A percentile compares a stretch with the other conserved stretches of the same genome.
Evolutionary conservation across 768 basidiomycete species (phyloP).

Genomic region (Russula foetens): DNA sequence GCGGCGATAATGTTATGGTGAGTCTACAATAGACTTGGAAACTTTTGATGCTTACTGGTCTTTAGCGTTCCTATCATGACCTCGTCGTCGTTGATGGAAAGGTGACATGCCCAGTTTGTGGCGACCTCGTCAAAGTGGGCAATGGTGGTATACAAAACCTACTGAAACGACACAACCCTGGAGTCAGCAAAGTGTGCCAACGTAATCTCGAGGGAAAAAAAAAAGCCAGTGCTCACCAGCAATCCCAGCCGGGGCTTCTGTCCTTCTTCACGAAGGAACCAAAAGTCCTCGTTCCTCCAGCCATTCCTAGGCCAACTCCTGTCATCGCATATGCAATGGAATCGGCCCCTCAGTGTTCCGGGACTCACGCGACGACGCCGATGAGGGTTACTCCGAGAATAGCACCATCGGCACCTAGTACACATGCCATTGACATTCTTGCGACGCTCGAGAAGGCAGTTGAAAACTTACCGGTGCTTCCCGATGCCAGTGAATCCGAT

Average conservation of each 20-base stretch:
- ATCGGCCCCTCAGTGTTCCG: not conserved
- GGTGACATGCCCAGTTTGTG: not conserved
- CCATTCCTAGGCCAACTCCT: not conserved
- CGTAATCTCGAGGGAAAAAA: not conserved
- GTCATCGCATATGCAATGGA: too few species aligned
- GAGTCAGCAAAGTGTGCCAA: too few species aligned
- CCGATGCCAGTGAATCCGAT: not conserved
- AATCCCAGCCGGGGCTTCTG: not conserved
- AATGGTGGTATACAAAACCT: not conserved
- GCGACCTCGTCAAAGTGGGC: not conserved
- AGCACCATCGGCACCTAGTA: not conserved
- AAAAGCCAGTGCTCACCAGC: not conserved
- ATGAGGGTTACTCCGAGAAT: not conserved
- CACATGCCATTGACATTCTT: not conserved
- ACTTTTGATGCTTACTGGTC: too few species aligned
- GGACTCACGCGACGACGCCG: not conserved
- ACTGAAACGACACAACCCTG: not conserved
- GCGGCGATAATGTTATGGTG: too few species aligned
- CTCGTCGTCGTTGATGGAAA: not conserved
- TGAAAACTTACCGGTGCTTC: not conserved
- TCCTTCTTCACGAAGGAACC: not conserved
- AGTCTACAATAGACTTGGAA: too few species aligned
- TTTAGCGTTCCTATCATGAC: too few species aligned
- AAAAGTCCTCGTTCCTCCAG: not conserved
- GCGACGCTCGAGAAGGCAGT: not conserved